phyloP scores from a whole-genome alignment of 2,329 filamentous ascomycete genomes.

The Aphanocladium album region DNA sequence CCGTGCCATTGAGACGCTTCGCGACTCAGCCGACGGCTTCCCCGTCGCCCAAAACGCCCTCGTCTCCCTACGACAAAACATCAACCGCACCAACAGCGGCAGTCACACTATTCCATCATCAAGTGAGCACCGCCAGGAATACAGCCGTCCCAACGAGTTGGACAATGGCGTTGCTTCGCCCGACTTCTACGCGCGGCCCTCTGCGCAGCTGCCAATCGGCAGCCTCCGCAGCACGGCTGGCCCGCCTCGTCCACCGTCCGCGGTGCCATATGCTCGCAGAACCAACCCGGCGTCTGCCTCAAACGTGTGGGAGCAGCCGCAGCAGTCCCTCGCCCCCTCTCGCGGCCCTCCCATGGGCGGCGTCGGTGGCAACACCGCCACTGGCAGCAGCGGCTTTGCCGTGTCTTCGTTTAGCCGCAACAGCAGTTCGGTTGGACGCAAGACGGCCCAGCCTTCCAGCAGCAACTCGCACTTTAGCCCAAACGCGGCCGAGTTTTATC shows the following conservation, averaged over 20 bases:
- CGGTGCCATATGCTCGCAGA: constrained; percentile 2
- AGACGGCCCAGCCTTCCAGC: background rate
- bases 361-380: background rate
- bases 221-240: background rate
- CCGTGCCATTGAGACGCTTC: constrained; percentile 28
- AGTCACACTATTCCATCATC: background rate
- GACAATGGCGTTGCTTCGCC: background rate
- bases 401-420: constrained; percentile 15
- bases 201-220: background rate
- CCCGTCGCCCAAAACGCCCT: constrained; percentile 23
- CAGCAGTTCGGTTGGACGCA: constrained; percentile 3
- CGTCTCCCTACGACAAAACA: constrained; percentile 22
- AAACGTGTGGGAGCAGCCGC: background rate
- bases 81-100: background rate
- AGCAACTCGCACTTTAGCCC: constrained; percentile 24
- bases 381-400: background rate
- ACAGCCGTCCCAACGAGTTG: background rate
- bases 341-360: background rate
- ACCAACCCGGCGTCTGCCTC: background rate
- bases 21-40: constrained; percentile 25
- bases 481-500: constrained; percentile 30
- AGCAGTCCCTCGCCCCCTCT: no score
- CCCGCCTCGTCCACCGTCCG: background rate
- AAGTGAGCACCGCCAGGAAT: background rate
- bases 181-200: background rate